A percentile compares a stretch with the other conserved stretches of the same genome.
phyloP scores from a whole-genome alignment of 768 basidiomycete species.

The Asterophora lycoperdoides region DNA sequence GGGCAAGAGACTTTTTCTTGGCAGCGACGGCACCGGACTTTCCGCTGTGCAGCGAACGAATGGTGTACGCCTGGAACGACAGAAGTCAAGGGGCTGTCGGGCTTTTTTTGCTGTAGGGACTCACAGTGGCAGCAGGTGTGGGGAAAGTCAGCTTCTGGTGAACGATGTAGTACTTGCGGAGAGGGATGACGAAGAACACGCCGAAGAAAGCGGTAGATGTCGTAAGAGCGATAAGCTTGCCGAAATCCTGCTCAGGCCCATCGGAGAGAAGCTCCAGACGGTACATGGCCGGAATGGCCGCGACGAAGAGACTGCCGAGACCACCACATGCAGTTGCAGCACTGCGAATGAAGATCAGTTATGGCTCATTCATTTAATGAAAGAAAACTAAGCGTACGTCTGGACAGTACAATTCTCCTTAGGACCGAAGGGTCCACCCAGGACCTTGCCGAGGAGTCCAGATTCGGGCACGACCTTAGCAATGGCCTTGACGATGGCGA shows the following conservation, averaged over 20 bases:
- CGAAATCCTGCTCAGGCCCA: constrained; percentile 47
- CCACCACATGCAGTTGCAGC: constrained; percentile 57
- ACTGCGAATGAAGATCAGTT: constrained; percentile 19
- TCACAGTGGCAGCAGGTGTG: constrained; percentile 57
- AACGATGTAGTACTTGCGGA: constrained; percentile 59
- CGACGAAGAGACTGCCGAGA: constrained; percentile 55
- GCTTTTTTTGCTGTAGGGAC: constrained; percentile 3
- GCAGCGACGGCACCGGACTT: constrained; percentile 46
- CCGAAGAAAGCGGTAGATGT: constrained; percentile 55
- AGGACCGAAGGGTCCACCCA: constrained; percentile 57
- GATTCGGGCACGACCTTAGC: constrained; percentile 45
- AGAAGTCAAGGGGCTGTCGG: not conserved
- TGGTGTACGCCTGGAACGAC: constrained; percentile 46
- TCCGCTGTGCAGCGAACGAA: constrained; percentile 55
- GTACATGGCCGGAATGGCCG: constrained; percentile 59
- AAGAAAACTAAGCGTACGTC: constrained; percentile 28
- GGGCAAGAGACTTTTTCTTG: constrained; percentile 50
- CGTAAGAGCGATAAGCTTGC: constrained; percentile 52
- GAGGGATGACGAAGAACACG: constrained; percentile 63
- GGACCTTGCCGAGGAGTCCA: constrained; percentile 37
- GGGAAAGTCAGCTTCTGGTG: constrained; percentile 62
- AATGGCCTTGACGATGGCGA: constrained; percentile 55
- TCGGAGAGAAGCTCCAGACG: constrained; percentile 46
- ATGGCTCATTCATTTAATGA: not conserved
- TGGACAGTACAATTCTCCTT: constrained; percentile 67